A percentile compares a stretch with the other conserved stretches of the same genome.
Evolutionary conservation across 306 rosid species (phyloP).

Genomic region (Oemleria cerasiformis): DNA sequence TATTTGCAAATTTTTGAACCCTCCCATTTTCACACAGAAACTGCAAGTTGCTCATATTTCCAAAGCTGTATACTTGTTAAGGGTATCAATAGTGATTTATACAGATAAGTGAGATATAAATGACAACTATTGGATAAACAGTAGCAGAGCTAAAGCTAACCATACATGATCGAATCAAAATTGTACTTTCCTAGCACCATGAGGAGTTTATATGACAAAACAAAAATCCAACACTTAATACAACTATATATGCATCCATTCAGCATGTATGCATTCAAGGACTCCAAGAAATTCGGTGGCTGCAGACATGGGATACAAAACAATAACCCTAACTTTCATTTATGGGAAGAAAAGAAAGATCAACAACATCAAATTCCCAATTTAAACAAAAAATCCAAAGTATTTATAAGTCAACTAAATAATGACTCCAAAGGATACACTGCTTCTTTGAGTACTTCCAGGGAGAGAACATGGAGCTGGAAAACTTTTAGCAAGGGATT

Average conservation of each 20-base stretch:
- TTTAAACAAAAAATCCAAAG: conserved; percentile 4
- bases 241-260: conserved; percentile 1
- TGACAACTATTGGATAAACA: conserved; percentile 1
- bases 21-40: conserved; percentile 94
- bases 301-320: conserved; percentile 11
- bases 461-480: conserved; percentile 76
- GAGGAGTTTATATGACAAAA: neutral
- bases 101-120: conserved; percentile 7
- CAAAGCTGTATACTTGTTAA: conserved; percentile 71
- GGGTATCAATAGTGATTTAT: conserved; percentile 20
- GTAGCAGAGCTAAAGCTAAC: neutral
- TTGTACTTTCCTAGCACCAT: neutral
- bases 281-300: conserved; percentile 19
- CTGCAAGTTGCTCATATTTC: conserved; percentile 73
- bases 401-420: conserved; percentile 25
- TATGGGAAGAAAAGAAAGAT: neutral
- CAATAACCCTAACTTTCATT: neutral
- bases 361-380: neutral
- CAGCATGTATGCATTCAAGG: neutral
- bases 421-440: conserved; percentile 77
- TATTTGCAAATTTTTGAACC: conserved; percentile 89
- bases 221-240: neutral
- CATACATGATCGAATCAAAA: neutral
- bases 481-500: conserved; percentile 50
- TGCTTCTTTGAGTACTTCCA: conserved; percentile 91